Evolutionary conservation across 306 rosid genomes (phyloP).

Genomic region (Echinosophora koreensis): DNA sequence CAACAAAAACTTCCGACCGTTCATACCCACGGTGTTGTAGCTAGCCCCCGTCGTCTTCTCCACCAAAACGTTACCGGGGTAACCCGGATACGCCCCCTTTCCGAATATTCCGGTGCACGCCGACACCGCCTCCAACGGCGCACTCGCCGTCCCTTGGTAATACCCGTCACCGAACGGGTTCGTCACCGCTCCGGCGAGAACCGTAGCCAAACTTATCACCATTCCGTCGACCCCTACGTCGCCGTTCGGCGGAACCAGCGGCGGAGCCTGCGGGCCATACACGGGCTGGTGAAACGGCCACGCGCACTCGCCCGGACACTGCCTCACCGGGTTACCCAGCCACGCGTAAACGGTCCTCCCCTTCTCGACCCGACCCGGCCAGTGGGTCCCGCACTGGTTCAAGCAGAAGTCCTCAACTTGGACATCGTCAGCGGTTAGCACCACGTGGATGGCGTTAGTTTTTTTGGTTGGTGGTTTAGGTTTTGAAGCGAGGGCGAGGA

Average conservation of each 20-base stretch:
- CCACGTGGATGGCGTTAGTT: neutral
- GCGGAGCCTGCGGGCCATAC: constrained; percentile 30
- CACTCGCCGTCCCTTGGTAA: constrained; percentile 34
- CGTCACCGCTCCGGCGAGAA: constrained; percentile 46
- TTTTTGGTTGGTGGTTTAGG: neutral
- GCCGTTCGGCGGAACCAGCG: constrained; percentile 45
- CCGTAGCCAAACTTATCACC: constrained; percentile 47
- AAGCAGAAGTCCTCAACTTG: constrained; percentile 47
- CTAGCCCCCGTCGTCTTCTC: constrained; percentile 46
- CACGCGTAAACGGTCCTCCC: neutral
- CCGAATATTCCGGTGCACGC: constrained; percentile 49
- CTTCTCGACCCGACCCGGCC: neutral
- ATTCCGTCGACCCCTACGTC: constrained; percentile 45
- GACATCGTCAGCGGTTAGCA: constrained; percentile 42
- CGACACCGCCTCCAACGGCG: constrained; percentile 53
- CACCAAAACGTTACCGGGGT: constrained; percentile 40
- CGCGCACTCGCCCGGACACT: constrained; percentile 50
- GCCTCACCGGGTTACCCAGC: constrained; percentile 45
- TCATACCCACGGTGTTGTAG: constrained; percentile 55
- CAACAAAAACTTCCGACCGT: constrained; percentile 50
- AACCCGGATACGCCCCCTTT: constrained; percentile 49
- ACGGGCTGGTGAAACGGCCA: constrained; percentile 44
- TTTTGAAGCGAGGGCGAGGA: constrained; percentile 23
- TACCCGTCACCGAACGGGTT: constrained; percentile 43
- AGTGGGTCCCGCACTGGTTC: constrained; percentile 47